Conservation (phyloP, 2,329 filamentous ascomycete species). For the Phialophora chinensis region DNA sequence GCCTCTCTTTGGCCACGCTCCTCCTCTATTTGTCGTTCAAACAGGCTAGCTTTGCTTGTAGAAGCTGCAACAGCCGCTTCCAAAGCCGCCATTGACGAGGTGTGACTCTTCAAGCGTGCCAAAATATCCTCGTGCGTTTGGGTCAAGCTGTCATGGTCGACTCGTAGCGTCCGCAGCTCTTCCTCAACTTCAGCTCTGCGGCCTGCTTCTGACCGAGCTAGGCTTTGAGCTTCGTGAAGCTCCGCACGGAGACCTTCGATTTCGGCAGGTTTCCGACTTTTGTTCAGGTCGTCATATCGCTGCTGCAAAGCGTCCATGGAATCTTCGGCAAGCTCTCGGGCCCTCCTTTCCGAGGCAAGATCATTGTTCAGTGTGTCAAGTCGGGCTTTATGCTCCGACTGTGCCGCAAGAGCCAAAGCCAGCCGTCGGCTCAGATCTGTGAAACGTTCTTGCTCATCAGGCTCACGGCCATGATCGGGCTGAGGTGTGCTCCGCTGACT, state of each 20-base stretch:
- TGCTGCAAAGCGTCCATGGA: slow-evolving; percentile 81
- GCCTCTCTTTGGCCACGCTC: slow-evolving; percentile 77
- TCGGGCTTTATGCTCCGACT: slow-evolving; percentile 79
- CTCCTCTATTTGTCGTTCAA: slow-evolving; percentile 83
- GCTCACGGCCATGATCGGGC: slow-evolving; percentile 62
- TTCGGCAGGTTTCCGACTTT: slow-evolving; percentile 81
- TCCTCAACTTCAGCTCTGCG: slow-evolving; percentile 76
- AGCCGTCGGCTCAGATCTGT: slow-evolving; percentile 81
- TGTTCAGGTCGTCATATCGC: slow-evolving; percentile 82
- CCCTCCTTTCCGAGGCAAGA: slow-evolving; percentile 78
- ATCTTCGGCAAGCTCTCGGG: slow-evolving; percentile 85
- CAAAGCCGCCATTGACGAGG: slow-evolving; percentile 73
- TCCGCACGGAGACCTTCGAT: slow-evolving; percentile 85
- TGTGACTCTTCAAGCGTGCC: slow-evolving; percentile 71
- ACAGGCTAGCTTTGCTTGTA: slow-evolving; percentile 72
- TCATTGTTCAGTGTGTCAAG: slow-evolving; percentile 73
- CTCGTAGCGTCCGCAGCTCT: slow-evolving; percentile 72
- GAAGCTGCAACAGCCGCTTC: slow-evolving; percentile 80
- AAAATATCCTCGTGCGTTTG: slow-evolving; percentile 70
- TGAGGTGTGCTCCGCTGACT: slow-evolving; percentile 59
- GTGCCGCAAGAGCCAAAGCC: slow-evolving; percentile 76
- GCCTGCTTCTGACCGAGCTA: slow-evolving; percentile 81
- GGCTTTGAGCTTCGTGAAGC: slow-evolving; percentile 77
- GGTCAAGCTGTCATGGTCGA: slow-evolving; percentile 83
- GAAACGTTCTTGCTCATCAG: slow-evolving; percentile 69